Conservation (phyloP, 1,284 basidiomycete genomes). For the Papiliotrema fonsecae region DNA sequence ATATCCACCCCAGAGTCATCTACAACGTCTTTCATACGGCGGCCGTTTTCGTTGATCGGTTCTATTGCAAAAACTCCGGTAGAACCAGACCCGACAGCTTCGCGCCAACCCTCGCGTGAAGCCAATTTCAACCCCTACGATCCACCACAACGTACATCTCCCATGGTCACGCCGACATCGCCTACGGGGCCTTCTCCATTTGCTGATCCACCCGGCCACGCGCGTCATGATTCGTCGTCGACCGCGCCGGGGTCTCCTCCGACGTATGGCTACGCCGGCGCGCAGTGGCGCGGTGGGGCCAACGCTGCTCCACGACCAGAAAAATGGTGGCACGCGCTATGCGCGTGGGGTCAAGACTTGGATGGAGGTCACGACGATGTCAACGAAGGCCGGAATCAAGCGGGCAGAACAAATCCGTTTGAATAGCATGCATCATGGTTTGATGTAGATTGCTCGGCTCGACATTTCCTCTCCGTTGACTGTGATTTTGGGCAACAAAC, state of each 20-base stretch:
- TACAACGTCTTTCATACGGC: slow-evolving; percentile 1
- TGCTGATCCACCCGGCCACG: not conserved
- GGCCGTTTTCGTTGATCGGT: slow-evolving; percentile 3
- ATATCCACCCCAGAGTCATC: slow-evolving; percentile 13
- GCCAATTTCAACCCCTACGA: slow-evolving; percentile 23
- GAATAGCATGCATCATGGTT: not conserved
- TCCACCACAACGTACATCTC: not conserved
- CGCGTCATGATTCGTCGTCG: not conserved
- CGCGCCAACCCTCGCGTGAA: too few species aligned
- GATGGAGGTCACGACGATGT: slow-evolving; percentile 18
- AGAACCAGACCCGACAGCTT: too few species aligned
- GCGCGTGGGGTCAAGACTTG: slow-evolving; percentile 35
- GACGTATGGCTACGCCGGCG: slow-evolving; percentile 15
- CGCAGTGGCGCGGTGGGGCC: slow-evolving; percentile 22
- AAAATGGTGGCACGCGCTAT: slow-evolving; percentile 38
- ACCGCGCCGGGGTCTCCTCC: slow-evolving; percentile 1
- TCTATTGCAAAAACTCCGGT: too few species aligned
- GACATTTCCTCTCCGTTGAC: slow-evolving; percentile 32
- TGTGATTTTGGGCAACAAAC: slow-evolving; percentile 27
- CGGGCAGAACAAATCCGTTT: slow-evolving; percentile 20
- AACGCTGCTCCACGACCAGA: slow-evolving; percentile 11
- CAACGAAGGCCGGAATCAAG: slow-evolving; percentile 14
- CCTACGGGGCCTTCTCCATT: not conserved
- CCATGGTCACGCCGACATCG: not conserved
- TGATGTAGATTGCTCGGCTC: slow-evolving; percentile 1